Evolutionary conservation across 805 yeast species (phyloP).

Genomic region (Ogataea degrootiae): DNA sequence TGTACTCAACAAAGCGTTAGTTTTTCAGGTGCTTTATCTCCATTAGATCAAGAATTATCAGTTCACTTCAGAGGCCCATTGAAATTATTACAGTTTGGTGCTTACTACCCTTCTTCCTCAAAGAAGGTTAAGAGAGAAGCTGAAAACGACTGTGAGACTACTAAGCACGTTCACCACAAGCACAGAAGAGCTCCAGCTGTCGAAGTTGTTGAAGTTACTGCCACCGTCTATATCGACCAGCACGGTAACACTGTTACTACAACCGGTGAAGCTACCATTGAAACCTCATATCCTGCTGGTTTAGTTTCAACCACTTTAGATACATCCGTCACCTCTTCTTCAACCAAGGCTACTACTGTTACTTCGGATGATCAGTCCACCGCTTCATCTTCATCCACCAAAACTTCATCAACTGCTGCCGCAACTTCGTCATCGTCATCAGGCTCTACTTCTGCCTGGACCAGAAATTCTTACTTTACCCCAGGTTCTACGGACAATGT

Average conservation of each 20-base stretch:
- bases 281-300: slow-evolving; percentile 15
- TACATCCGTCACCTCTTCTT: not conserved
- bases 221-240: slow-evolving; percentile 66
- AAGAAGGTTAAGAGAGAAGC: slow-evolving; percentile 32
- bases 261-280: slow-evolving; percentile 19
- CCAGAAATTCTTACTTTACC: slow-evolving; percentile 65
- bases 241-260: slow-evolving; percentile 41
- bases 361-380: slow-evolving; percentile 14
- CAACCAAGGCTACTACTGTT: slow-evolving; percentile 23
- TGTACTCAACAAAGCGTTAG: slow-evolving; percentile 57
- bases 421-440: slow-evolving; percentile 12
- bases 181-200: slow-evolving; percentile 63
- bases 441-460: slow-evolving; percentile 47
- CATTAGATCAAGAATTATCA: slow-evolving; percentile 81
- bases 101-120: slow-evolving; percentile 56
- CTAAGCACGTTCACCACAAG: slow-evolving; percentile 42
- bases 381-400: slow-evolving; percentile 40
- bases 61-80: slow-evolving; percentile 91
- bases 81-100: slow-evolving; percentile 79
- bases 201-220: slow-evolving; percentile 66
- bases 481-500: slow-evolving; percentile 63
- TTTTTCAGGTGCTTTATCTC: slow-evolving; percentile 71
- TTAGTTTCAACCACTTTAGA: slow-evolving; percentile 17
- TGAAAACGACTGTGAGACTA: slow-evolving; percentile 41
- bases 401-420: slow-evolving; percentile 29